Percentiles rank a stretch among this genome's conserved stretches.
These are phyloP conservation scores for Candida nemodendra DNA, from an alignment of 805 yeast species.

Conservation along the genomic window DNA sequence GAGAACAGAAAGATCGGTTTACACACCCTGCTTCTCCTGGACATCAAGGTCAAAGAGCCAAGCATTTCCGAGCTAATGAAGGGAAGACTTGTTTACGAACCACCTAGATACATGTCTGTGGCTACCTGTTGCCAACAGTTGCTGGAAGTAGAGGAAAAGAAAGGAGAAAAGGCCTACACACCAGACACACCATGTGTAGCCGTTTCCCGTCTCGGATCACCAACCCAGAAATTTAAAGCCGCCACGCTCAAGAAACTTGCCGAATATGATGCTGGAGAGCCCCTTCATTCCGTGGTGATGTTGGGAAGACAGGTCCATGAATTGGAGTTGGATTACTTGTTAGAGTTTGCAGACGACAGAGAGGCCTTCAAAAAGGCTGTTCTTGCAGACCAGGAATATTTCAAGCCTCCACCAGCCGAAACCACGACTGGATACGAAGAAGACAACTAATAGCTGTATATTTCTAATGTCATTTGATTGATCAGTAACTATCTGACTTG, in stretches of 20 bases:
- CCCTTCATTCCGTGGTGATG: conserved; percentile 86
- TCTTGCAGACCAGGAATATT: conserved; percentile 60
- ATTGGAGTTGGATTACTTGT: conserved; percentile 80
- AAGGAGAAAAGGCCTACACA: conserved; percentile 77
- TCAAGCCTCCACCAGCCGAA: conserved; percentile 70
- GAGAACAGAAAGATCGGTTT: conserved; percentile 90
- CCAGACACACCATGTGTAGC: conserved; percentile 92
- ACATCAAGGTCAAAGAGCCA: conserved; percentile 96
- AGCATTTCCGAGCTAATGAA: conserved; percentile 91
- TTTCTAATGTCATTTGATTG: too few relatives aligned
- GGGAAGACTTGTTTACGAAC: conserved; percentile 89
- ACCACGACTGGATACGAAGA: too few relatives aligned
- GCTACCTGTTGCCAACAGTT: conserved; percentile 86
- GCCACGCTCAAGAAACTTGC: conserved; percentile 78
- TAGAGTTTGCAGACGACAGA: conserved; percentile 68
- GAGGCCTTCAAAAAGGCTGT: conserved; percentile 49
- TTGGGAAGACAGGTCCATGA: conserved; percentile 94
- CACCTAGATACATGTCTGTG: conserved; percentile 95
- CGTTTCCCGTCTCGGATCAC: conserved; percentile 87
- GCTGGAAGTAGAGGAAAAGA: conserved; percentile 78
- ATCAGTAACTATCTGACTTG: too few relatives aligned
- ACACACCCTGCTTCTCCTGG: conserved; percentile 84
- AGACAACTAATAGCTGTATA: too few relatives aligned
- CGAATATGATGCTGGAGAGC: conserved; percentile 88
- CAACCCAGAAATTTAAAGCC: conserved; percentile 77